phyloP scores from a whole-genome alignment of 2,329 filamentous ascomycete species.

The Cladobotryum protrusum region DNA sequence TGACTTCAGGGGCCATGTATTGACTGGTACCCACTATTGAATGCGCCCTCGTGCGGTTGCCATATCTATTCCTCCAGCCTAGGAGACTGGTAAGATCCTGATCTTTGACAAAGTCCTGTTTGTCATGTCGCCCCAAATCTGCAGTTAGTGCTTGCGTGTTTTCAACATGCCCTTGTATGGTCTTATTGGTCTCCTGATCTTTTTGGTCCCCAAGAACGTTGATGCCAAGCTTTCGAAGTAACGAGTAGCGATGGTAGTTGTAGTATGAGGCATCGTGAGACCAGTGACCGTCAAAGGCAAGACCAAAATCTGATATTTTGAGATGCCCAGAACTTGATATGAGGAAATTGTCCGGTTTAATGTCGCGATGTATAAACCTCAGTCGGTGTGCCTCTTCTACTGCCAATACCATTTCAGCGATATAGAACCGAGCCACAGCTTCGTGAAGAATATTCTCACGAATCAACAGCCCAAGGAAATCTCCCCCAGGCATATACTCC shows the following conservation, averaged over 20 bases:
- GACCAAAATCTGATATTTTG: constrained; percentile 93
- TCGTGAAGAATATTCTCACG: constrained; percentile 80
- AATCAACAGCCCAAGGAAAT: constrained; percentile 83
- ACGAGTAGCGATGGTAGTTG: constrained; percentile 70
- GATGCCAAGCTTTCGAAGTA: constrained; percentile 72
- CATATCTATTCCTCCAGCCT: constrained; percentile 62
- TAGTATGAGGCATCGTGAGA: constrained; percentile 84
- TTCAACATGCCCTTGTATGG: constrained; percentile 28
- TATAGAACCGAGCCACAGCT: constrained; percentile 72
- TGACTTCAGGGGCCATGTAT: constrained; percentile 96
- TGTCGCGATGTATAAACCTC: constrained; percentile 87
- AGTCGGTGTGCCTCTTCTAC: constrained; percentile 88
- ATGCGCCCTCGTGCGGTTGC: constrained; percentile 66
- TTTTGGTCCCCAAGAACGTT: constrained; percentile 65
- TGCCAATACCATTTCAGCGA: constrained; percentile 93
- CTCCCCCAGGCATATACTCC: constrained; percentile 97
- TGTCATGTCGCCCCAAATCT: constrained; percentile 27
- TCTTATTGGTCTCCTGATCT: constrained; percentile 52
- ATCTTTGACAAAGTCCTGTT: constrained; percentile 21
- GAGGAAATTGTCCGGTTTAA: constrained; percentile 97
- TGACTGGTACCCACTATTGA: constrained; percentile 94
- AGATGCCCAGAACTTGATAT: constrained; percentile 83
- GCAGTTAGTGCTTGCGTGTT: constrained; percentile 26
- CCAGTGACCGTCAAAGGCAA: constrained; percentile 95
- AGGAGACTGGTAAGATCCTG: constrained; percentile 42